Percentiles rank a stretch among this genome's conserved stretches.
These are phyloP conservation scores for Saccharum officinarum DNA, from an alignment of 176 grass and related monocot species.

Conservation along the genomic window DNA sequence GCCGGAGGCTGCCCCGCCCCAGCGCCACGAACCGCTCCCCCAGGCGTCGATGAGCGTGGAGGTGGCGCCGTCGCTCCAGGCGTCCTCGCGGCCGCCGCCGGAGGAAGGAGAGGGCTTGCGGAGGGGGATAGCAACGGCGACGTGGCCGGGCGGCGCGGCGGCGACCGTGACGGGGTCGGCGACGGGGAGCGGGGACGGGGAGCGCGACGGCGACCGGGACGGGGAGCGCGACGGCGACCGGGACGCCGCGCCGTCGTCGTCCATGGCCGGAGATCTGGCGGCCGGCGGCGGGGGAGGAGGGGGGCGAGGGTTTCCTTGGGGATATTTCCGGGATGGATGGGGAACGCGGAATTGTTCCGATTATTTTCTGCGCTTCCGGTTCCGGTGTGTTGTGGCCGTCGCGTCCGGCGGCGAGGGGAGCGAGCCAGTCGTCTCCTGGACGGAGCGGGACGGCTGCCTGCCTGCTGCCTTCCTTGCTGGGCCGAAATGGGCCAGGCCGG, in stretches of 20 bases:
- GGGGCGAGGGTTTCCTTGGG: slow-evolving; percentile 37
- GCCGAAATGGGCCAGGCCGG: neutral
- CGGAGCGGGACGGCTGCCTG: neutral
- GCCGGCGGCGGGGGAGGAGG: slow-evolving; percentile 8
- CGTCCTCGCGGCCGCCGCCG: slow-evolving; percentile 66
- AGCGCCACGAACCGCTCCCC: slow-evolving; percentile 89
- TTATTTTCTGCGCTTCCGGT: neutral
- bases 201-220: slow-evolving; percentile 26
- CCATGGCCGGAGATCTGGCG: slow-evolving; percentile 41
- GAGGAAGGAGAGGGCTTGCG: slow-evolving; percentile 43
- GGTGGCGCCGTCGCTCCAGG: slow-evolving; percentile 95
- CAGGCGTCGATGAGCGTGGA: slow-evolving; percentile 95
- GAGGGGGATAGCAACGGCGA: slow-evolving; percentile 73
- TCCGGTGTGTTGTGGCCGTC: slow-evolving; percentile 40
- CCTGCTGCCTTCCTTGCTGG: neutral
- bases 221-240: slow-evolving; percentile 47
- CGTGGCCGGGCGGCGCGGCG: slow-evolving; percentile 59
- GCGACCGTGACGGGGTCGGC: slow-evolving; percentile 48
- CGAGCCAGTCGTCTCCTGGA: neutral
- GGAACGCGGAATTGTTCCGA: slow-evolving; percentile 19
- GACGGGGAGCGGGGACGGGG: slow-evolving; percentile 33
- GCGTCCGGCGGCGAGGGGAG: slow-evolving; percentile 57
- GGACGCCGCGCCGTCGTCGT: slow-evolving; percentile 43
- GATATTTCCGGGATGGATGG: slow-evolving; percentile 43
- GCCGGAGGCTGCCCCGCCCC: slow-evolving; percentile 84